Percentiles rank a stretch among this genome's conserved stretches.
Conservation (phyloP, 2,329 filamentous ascomycete genomes). For the Colletotrichum theobromicola region DNA sequence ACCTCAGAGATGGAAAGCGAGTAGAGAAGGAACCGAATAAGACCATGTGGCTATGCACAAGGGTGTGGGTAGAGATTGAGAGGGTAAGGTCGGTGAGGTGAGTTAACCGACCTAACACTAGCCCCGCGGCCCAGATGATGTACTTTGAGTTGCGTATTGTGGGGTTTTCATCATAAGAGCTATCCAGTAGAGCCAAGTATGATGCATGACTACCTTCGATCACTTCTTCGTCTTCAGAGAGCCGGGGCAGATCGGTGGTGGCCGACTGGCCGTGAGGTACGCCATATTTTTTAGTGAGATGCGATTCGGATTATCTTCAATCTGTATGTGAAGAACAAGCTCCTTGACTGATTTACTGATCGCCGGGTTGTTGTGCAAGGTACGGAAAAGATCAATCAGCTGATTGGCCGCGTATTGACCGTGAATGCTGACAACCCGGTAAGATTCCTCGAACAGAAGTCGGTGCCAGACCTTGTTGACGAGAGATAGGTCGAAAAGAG, state of each 20-base stretch:
- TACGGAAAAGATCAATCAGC: neutral
- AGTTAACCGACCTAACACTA: neutral
- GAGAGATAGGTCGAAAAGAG: neutral
- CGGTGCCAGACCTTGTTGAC: no score
- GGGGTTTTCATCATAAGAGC: no score
- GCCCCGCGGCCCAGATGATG: neutral
- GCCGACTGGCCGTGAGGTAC: neutral
- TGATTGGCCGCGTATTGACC: neutral
- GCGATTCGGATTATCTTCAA: fast-evolving
- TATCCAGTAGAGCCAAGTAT: no score
- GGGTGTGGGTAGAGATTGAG: neutral
- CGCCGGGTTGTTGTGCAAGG: fast-evolving
- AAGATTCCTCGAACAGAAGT: neutral
- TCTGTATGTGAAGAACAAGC: neutral
- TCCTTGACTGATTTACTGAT: neutral
- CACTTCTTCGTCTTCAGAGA: no score
- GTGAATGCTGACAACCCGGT: neutral
- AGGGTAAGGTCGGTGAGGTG: neutral
- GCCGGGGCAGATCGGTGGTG: neutral
- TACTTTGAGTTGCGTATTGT: neutral
- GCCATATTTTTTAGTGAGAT: neutral
- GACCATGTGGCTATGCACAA: neutral
- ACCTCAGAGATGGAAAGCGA: neutral
- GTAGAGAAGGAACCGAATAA: no score
- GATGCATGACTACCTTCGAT: no score